Conservation (phyloP, 2,329 filamentous ascomycete genomes). For the Arthroderma sp. region DNA sequence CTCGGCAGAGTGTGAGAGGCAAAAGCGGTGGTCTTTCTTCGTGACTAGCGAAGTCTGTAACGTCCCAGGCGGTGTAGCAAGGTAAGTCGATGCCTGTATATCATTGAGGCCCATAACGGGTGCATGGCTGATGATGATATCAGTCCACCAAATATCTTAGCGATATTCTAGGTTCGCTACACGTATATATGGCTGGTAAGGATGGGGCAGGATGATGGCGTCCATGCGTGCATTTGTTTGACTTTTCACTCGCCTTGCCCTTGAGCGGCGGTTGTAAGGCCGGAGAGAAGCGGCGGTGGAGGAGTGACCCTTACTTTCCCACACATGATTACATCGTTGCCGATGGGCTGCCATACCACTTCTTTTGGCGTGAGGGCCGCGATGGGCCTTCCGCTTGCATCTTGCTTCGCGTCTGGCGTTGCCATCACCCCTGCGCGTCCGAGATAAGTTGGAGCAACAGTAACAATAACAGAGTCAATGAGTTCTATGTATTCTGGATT, state of each 20-base stretch:
- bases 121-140: neutral
- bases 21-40: slow-evolving; percentile 38
- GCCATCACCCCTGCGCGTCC: slow-evolving; percentile 71
- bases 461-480: slow-evolving; percentile 69
- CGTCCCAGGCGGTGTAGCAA: slow-evolving; percentile 32
- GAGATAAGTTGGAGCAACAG: slow-evolving; percentile 82
- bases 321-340: slow-evolving; percentile 71
- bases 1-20: slow-evolving; percentile 23
- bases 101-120: neutral
- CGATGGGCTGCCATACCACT: slow-evolving; percentile 63
- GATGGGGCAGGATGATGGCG: too few relatives aligned
- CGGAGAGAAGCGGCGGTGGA: slow-evolving; percentile 9
- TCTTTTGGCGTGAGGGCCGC: slow-evolving; percentile 53
- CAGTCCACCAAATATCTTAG: slow-evolving; percentile 11
- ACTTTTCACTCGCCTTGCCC: slow-evolving; percentile 2
- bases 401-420: slow-evolving; percentile 48
- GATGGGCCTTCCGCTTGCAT: slow-evolving; percentile 38
- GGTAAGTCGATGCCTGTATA: slow-evolving; percentile 1
- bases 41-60: slow-evolving; percentile 37
- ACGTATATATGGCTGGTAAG: too few relatives aligned
- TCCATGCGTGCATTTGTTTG: too few relatives aligned
- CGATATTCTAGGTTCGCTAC: slow-evolving; percentile 8
- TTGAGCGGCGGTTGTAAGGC: slow-evolving; percentile 11
- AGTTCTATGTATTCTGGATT: slow-evolving; percentile 45
- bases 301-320: slow-evolving; percentile 39